A percentile compares a stretch with the other conserved stretches of the same genome.
Conservation (phyloP, 1,284 basidiomycete species). For the Irpex sp. region DNA sequence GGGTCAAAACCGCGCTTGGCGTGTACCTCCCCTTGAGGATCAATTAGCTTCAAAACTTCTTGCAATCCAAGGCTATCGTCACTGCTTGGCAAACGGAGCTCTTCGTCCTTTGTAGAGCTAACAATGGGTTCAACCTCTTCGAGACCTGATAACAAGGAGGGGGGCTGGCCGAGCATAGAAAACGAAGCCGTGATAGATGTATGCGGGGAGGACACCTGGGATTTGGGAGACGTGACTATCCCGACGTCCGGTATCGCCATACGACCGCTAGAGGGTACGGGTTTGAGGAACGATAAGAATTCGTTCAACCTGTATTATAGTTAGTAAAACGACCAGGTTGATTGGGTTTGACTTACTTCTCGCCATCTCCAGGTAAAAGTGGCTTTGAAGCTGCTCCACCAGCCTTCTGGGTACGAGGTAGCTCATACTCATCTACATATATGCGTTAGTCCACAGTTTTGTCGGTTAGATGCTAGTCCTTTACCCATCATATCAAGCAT, state of each 20-base stretch:
- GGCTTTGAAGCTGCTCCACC: slow-evolving; percentile 21
- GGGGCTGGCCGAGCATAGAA: slow-evolving; percentile 38
- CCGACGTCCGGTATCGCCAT: not conserved
- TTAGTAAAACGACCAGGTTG: slow-evolving; percentile 5
- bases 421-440: slow-evolving; percentile 33
- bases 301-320: not conserved
- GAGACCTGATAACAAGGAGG: not conserved
- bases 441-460: not conserved
- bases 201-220: slow-evolving; percentile 27
- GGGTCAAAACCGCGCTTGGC: slow-evolving; percentile 19
- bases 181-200: slow-evolving; percentile 22
- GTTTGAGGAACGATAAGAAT: slow-evolving; percentile 21
- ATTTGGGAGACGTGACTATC: slow-evolving; percentile 26
- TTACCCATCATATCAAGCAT: slow-evolving; percentile 42
- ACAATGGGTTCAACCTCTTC: slow-evolving; percentile 8
- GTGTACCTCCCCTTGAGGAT: not conserved
- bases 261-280: slow-evolving; percentile 25
- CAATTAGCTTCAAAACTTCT: slow-evolving; percentile 1
- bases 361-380: slow-evolving; percentile 15
- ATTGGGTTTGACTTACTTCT: slow-evolving; percentile 15
- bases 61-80: slow-evolving; percentile 11
- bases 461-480: not conserved
- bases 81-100: not conserved
- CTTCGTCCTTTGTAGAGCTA: not conserved
- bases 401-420: slow-evolving; percentile 22